These are phyloP conservation scores for Mitragyna speciosa DNA, from an alignment of 257 asterid species.

Conservation along the genomic window DNA sequence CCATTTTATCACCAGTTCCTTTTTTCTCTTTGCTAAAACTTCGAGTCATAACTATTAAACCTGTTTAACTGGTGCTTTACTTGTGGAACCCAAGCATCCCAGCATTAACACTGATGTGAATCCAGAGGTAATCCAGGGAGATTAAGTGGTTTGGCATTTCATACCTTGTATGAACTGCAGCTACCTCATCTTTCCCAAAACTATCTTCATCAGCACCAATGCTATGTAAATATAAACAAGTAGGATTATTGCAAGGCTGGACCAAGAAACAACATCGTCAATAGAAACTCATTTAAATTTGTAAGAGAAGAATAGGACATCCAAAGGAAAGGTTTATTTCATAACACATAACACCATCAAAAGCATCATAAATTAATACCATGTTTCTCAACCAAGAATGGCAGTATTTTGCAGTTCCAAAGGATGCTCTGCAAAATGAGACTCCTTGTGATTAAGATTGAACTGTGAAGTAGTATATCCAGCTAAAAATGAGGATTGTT, in stretches of 20 bases:
- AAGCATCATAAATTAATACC: slow-evolving; percentile 44
- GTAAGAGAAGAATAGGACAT: neutral
- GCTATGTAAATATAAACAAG: slow-evolving; percentile 89
- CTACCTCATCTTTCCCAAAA: slow-evolving; percentile 93
- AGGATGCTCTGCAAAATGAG: slow-evolving; percentile 75
- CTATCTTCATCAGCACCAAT: slow-evolving; percentile 93
- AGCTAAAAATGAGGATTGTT: slow-evolving; percentile 5
- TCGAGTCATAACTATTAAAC: neutral
- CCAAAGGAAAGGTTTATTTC: slow-evolving; percentile 14
- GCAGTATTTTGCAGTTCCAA: slow-evolving; percentile 98
- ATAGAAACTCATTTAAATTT: slow-evolving; percentile 3
- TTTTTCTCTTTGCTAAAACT: neutral
- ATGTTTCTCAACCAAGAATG: slow-evolving; percentile 94
- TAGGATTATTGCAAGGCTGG: slow-evolving; percentile 89
- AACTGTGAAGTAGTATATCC: slow-evolving; percentile 7
- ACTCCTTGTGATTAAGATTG: slow-evolving; percentile 8
- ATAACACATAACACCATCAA: slow-evolving; percentile 17
- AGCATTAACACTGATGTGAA: neutral
- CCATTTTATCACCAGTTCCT: neutral
- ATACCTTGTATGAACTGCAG: slow-evolving; percentile 95
- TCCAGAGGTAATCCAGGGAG: slow-evolving; percentile 6
- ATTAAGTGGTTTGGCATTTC: neutral
- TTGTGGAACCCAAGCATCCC: neutral
- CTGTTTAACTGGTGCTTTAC: neutral
- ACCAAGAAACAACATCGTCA: slow-evolving; percentile 29